Evolutionary conservation across 2,329 filamentous ascomycete species (phyloP), one percentile per base, ranked within the genome.

Genomic region (Arthrobotrys iridis): DNA sequence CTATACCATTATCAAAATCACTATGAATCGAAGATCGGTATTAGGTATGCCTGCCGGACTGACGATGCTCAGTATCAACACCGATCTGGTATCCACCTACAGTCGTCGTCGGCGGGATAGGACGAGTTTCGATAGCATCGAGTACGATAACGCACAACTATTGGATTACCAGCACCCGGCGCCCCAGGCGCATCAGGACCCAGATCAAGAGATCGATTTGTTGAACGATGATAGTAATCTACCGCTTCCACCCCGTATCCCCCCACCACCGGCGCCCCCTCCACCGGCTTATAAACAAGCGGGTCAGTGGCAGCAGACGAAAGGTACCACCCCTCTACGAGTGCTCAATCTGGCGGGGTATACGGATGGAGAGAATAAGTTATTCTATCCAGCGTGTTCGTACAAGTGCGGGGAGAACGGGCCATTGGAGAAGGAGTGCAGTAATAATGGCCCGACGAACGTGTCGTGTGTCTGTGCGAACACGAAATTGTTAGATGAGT

Each of bases 311-410:
- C 52, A 33, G 28, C 59, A 10, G 28, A 35, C 18, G 60, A 65
- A 50, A 40, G 33, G 33, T 48, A 65, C 43, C 20, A 62, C 50
- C 24, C 60, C 59, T 18, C 55, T 65, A 43, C 40, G 66, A 22
- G 52, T 71, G n/a, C 37, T 73, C 41, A 73, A 73, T 30, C 10
- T 73, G 52, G 60, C 52, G 43, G 60, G 68, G 35, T 66, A 65
- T 37, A 65, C 68, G 41, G 60, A 66, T 35, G 41, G 43, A 15
- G 45, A 64, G 8, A 40, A 46, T 6, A 71, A 50, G 33, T 63
- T 57, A 28, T 71, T 60, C 24, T 70, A 71, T 15, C 66, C 66
- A 18, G 30, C 58, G 18, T 43, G 46, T 37, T 45, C 66, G 57
- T 71, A 71, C 22, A 24, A 22, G 11, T 63, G 45, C 58, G 5